Evolutionary conservation across 1,139 yeast species (phyloP).

Genomic region (Saccharomyces hybrid): DNA sequence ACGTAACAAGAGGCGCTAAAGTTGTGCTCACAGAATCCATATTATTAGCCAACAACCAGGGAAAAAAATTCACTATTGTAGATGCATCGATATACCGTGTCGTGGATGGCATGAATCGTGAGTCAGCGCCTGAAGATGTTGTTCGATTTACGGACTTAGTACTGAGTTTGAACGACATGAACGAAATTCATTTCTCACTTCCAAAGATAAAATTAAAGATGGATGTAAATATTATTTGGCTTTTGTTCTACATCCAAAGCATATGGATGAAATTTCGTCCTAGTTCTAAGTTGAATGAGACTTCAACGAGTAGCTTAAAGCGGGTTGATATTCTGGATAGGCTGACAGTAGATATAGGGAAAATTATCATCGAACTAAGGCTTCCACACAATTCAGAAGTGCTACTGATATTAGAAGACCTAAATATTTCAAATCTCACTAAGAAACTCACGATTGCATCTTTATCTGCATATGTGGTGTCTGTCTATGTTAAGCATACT

Average conservation of each 20-base stretch:
- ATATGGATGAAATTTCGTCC: slow-evolving; percentile 7
- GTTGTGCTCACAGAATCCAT: slow-evolving; percentile 18
- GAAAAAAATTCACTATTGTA: slow-evolving; percentile 11
- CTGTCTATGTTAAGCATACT: slow-evolving; percentile 23
- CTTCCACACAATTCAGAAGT: slow-evolving; percentile 24
- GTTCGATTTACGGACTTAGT: slow-evolving; percentile 13
- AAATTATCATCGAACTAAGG: slow-evolving; percentile 18
- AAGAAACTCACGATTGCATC: slow-evolving; percentile 8
- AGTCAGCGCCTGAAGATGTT: slow-evolving; percentile 13
- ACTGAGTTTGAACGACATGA: slow-evolving; percentile 1
- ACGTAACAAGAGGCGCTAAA: slow-evolving; percentile 22
- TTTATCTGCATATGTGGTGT: slow-evolving; percentile 18
- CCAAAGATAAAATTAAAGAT: slow-evolving; percentile 19
- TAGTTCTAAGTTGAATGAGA: not conserved
- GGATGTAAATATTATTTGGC: slow-evolving; percentile 28
- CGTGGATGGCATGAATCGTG: slow-evolving; percentile 14
- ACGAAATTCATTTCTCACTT: slow-evolving; percentile 7
- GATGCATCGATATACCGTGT: slow-evolving; percentile 17
- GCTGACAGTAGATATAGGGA: slow-evolving; percentile 11
- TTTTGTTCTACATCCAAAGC: slow-evolving; percentile 17
- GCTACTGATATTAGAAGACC: slow-evolving; percentile 12
- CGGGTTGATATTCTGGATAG: slow-evolving; percentile 5
- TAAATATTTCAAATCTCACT: slow-evolving; percentile 5
- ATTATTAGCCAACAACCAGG: slow-evolving; percentile 7
- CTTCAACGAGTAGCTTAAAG: not conserved